These are phyloP conservation scores for Hypoxylon fragiforme DNA, from an alignment of 495 filamentous ascomycete genomes.

Conservation along the genomic window DNA sequence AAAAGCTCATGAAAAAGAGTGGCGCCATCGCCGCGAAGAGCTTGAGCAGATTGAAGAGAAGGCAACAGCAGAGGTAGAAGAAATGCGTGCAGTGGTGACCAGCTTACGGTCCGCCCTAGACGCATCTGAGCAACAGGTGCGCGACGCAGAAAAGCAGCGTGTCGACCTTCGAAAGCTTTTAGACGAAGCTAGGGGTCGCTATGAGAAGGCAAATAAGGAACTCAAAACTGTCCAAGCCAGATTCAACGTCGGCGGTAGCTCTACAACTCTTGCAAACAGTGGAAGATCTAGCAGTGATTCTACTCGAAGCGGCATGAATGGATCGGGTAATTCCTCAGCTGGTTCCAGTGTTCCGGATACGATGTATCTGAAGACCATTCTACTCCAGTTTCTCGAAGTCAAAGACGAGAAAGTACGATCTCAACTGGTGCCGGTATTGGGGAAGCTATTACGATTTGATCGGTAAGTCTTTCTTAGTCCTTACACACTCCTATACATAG, in stretches of 20 bases:
- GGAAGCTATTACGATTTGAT: slow-evolving; percentile 89
- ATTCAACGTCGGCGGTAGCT: slow-evolving; percentile 35
- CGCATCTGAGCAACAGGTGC: slow-evolving; percentile 80
- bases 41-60: slow-evolving; percentile 69
- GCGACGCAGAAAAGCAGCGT: slow-evolving; percentile 80
- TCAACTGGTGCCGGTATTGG: slow-evolving; percentile 89
- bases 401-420: slow-evolving; percentile 88
- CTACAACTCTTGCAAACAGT: slow-evolving; percentile 30
- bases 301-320: slow-evolving; percentile 45
- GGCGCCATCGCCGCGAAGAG: slow-evolving; percentile 71
- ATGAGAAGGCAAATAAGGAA: slow-evolving; percentile 80
- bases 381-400: slow-evolving; percentile 92
- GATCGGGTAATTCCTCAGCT: slow-evolving; percentile 41
- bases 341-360: slow-evolving; percentile 62
- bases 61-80: slow-evolving; percentile 69
- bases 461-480: slow-evolving; percentile 58
- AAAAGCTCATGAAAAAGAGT: slow-evolving; percentile 65
- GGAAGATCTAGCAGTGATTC: slow-evolving; percentile 62
- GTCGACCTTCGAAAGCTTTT: slow-evolving; percentile 71
- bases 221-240: slow-evolving; percentile 47
- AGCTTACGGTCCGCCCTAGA: slow-evolving; percentile 80
- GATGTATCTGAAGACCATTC: slow-evolving; percentile 91
- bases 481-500: background rate
- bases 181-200: slow-evolving; percentile 72
- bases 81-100: slow-evolving; percentile 75